phyloP scores from a whole-genome alignment of 352 stramenopile genomes.

The Phytophthora agathidicida region DNA sequence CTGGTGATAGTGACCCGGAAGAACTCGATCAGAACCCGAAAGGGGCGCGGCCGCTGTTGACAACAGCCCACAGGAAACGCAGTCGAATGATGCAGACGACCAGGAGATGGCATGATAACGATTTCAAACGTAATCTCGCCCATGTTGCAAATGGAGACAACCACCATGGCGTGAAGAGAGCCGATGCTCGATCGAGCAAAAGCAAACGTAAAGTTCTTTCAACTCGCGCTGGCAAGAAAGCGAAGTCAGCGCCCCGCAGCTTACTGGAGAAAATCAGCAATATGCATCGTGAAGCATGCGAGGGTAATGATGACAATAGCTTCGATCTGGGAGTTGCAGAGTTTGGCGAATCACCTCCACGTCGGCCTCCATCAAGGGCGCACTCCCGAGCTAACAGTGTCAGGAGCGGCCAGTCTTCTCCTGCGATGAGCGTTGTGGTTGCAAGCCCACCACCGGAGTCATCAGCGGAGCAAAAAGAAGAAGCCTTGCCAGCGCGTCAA shows the following conservation, averaged over 20 bases:
- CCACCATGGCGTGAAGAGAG: neutral
- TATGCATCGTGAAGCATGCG: constrained; percentile 4
- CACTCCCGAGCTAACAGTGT: constrained; percentile 23
- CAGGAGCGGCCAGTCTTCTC: constrained; percentile 10
- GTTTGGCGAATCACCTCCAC: constrained; percentile 32
- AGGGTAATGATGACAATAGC: constrained; percentile 28
- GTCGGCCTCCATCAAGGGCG: constrained; percentile 26
- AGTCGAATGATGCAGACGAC: constrained; percentile 8
- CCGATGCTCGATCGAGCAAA: neutral
- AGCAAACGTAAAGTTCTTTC: neutral
- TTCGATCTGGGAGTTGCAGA: constrained; percentile 27
- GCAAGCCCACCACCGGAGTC: constrained; percentile 11
- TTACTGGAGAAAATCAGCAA: constrained; percentile 4
- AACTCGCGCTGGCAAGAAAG: constrained; percentile 17
- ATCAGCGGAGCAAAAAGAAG: constrained; percentile 6
- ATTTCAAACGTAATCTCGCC: neutral
- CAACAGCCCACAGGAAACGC: constrained; percentile 25
- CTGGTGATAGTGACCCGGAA: constrained; percentile 1
- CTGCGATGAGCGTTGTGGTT: constrained; percentile 12
- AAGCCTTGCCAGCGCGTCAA: neutral
- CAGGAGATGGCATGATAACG: constrained; percentile 1
- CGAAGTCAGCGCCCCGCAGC: constrained; percentile 14
- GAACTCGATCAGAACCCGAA: neutral
- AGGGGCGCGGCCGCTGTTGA: constrained; percentile 28
- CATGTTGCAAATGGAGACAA: neutral